These are phyloP conservation scores for maize (Zea mays) DNA, from an alignment of 176 grass and related monocot genomes.

Conservation along the genomic window Zm-B73-REFERENCE-NAM-5.0 NC_050097.1:210077501-210078000, in stretches of 20 bases:
- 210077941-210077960: not conserved
- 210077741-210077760: conserved; percentile 86
- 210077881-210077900: not conserved
- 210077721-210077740: conserved; percentile 86
- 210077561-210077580: not conserved
- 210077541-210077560: conserved; percentile 22
- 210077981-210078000: not conserved
- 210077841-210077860: not conserved
- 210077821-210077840: not conserved
- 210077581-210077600: conserved; percentile 17
- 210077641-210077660: conserved; percentile 33
- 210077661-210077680: conserved; percentile 66
- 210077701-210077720: conserved; percentile 88
- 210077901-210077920: not conserved
- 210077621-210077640: conserved; percentile 43
- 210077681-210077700: conserved; percentile 81
- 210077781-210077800: conserved; percentile 91
- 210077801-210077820: conserved; percentile 38
- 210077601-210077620: conserved; percentile 31
- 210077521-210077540: conserved; percentile 8
- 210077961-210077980: conserved; percentile 17
- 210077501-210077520: conserved; percentile 25
- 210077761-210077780: conserved; percentile 45
- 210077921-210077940: not conserved
- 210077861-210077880: not conserved